These are phyloP conservation scores for Mesembryanthemum crystallinum DNA, from an alignment of 148 eudicot genomes.

Conservation along the genomic window DNA sequence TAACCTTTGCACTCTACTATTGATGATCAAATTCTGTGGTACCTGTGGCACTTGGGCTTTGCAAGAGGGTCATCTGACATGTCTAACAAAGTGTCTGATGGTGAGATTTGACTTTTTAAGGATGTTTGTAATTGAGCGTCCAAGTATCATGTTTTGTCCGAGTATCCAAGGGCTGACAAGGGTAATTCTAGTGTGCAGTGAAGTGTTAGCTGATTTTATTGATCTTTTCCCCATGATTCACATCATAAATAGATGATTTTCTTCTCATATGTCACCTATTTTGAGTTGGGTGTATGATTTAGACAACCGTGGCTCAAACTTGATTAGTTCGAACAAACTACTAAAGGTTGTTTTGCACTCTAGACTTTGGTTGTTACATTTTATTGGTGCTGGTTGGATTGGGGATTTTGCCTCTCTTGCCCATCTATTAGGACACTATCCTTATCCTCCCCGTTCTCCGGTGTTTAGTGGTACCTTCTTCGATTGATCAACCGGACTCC, in stretches of 20 bases:
- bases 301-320: neutral
- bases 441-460: neutral
- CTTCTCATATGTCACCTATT: neutral
- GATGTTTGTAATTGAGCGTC: neutral
- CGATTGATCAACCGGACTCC: neutral
- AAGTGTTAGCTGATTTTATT: neutral
- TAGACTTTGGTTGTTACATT: neutral
- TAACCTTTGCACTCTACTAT: neutral
- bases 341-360: neutral
- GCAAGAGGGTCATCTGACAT: neutral
- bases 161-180: neutral
- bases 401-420: neutral
- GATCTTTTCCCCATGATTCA: neutral
- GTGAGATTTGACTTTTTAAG: neutral
- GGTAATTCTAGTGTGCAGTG: neutral
- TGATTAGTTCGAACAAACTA: neutral
- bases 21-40: neutral
- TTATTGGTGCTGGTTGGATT: neutral
- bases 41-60: neutral
- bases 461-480: neutral
- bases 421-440: neutral
- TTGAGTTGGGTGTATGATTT: neutral
- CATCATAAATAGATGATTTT: neutral
- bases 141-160: neutral
- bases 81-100: neutral